Conservation (phyloP, 2,329 filamentous ascomycete genomes). For the Pseudogymnoascus sp. region DNA sequence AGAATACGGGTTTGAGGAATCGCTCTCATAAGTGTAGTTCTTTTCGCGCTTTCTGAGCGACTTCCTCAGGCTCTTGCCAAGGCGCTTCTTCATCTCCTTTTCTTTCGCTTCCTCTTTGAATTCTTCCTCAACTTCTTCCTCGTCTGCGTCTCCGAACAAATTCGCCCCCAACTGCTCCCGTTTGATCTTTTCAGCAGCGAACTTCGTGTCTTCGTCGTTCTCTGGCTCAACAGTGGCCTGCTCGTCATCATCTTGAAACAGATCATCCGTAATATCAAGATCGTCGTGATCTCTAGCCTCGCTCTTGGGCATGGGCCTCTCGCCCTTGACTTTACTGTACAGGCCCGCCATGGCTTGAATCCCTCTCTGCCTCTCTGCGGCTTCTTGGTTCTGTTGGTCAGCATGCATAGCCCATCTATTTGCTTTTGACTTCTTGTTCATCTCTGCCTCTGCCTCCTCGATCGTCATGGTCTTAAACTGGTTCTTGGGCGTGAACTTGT, state of each 20-base stretch:
- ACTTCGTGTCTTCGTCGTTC: conserved; percentile 71
- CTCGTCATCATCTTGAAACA: conserved; percentile 85
- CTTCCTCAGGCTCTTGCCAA: conserved; percentile 72
- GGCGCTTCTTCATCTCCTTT: conserved; percentile 57
- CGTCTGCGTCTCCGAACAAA: conserved; percentile 62
- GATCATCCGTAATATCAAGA: conserved; percentile 57
- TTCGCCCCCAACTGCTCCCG: conserved; percentile 81
- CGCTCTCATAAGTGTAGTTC: conserved; percentile 76
- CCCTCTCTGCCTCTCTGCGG: conserved; percentile 50
- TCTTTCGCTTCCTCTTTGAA: conserved; percentile 63
- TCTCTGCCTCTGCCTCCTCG: conserved; percentile 76
- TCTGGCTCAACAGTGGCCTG: conserved; percentile 65
- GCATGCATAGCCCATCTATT: conserved; percentile 74
- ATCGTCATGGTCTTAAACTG: conserved; percentile 69
- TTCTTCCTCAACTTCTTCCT: conserved; percentile 63
- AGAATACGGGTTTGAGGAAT: conserved; percentile 49
- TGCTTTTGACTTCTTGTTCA: conserved; percentile 69
- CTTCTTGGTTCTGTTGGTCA: conserved; percentile 46
- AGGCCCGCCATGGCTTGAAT: conserved; percentile 41
- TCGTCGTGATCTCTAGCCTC: conserved; percentile 65
- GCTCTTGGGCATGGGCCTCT: conserved; percentile 51
- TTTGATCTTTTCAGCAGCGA: conserved; percentile 63
- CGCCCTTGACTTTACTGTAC: conserved; percentile 49
- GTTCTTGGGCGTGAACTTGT: conserved; percentile 75
- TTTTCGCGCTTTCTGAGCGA: conserved; percentile 77